Evolutionary conservation across 257 asterid genomes (phyloP).

Genomic region (Phtheirospermum japonicum): DNA sequence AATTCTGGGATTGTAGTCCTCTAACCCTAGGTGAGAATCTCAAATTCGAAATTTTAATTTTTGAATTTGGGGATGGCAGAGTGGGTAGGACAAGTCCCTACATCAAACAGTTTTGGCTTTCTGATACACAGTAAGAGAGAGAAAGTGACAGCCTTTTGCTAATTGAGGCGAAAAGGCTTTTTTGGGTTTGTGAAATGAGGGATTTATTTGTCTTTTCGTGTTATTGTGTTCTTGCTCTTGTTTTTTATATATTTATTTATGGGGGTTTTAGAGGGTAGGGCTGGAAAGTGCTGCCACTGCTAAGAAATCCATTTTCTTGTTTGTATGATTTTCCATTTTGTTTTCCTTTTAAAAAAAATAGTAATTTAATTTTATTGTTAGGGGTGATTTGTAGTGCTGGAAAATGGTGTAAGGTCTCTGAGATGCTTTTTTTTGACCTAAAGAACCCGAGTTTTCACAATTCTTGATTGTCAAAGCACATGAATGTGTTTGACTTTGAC

Average conservation of each 20-base stretch:
- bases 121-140: not conserved
- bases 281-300: no score
- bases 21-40: no score
- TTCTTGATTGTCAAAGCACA: not conserved
- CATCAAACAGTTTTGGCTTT: not conserved
- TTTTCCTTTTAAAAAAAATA: no score
- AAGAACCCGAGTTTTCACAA: no score
- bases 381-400: not conserved
- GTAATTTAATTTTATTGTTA: no score
- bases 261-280: no score
- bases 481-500: not conserved
- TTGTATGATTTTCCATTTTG: no score
- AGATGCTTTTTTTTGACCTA: not conserved
- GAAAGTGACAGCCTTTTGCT: no score
- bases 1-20: no score
- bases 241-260: not conserved
- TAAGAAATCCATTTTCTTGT: not conserved
- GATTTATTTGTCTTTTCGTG: not conserved
- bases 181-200: slow-evolving; percentile 2
- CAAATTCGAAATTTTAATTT: no score
- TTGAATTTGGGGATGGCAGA: not conserved
- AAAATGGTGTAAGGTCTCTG: slow-evolving; percentile 2
- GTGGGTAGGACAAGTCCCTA: not conserved
- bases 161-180: not conserved
- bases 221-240: not conserved